phyloP scores from a whole-genome alignment of 2,329 filamentous ascomycete species.

The Clonostachys rosea region DNA sequence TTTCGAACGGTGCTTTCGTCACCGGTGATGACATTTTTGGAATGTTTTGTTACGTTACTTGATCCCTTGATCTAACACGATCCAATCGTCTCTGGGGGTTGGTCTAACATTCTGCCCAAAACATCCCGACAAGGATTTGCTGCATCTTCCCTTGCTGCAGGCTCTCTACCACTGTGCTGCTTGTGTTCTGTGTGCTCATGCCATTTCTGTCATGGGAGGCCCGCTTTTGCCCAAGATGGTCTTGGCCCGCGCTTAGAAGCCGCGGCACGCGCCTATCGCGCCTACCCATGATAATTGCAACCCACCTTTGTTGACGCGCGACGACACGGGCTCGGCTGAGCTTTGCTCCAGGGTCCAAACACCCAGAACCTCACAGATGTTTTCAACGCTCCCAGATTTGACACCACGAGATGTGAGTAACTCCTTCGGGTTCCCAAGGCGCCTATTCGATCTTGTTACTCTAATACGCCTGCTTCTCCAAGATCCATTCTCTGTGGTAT shows the following conservation, averaged over 20 bases:
- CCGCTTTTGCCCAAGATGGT: not conserved
- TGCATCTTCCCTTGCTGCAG: too few species aligned
- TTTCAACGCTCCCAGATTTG: constrained; percentile 61
- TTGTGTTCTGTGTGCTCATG: not conserved
- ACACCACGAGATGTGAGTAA: constrained; percentile 63
- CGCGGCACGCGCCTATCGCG: too few species aligned
- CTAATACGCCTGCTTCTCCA: constrained; percentile 1
- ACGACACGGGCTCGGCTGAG: not conserved
- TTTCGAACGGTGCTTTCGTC: too few species aligned
- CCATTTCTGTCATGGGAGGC: too few species aligned
- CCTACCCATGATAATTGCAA: not conserved
- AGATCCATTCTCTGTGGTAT: constrained; percentile 75
- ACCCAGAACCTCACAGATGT: constrained; percentile 33
- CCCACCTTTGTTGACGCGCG: constrained; percentile 9
- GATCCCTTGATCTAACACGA: not conserved
- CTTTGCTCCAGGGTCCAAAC: not conserved
- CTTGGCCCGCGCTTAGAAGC: constrained; percentile 2
- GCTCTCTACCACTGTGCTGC: not conserved
- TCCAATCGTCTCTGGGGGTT: too few species aligned
- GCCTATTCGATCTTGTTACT: not conserved
- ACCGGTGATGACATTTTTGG: too few species aligned
- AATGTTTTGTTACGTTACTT: too few species aligned
- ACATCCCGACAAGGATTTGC: too few species aligned
- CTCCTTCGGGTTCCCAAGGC: not conserved
- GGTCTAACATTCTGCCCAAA: too few species aligned